Conservation (phyloP, 2,329 filamentous ascomycete genomes). For the Colletotrichum sp. region DNA sequence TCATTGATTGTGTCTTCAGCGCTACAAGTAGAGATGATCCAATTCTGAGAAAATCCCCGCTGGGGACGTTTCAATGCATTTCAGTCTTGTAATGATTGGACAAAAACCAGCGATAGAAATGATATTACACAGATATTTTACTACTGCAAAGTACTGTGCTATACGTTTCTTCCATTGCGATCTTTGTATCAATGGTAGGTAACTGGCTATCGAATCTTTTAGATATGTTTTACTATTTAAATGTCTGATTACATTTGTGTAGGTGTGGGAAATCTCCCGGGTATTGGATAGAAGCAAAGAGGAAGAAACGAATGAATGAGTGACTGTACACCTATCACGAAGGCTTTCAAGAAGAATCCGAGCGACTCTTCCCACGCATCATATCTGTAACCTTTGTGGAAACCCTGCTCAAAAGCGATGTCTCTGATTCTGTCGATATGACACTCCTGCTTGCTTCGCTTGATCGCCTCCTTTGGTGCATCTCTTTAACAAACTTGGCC, state of each 20-base stretch:
- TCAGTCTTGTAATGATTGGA: background rate
- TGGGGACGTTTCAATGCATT: background rate
- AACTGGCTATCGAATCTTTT: background rate
- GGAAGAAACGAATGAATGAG: background rate
- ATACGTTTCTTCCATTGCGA: background rate
- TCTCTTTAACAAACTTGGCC: slow-evolving; percentile 59
- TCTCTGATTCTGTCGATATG: slow-evolving; percentile 13
- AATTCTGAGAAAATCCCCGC: background rate
- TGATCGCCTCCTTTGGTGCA: slow-evolving; percentile 23
- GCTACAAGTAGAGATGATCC: background rate
- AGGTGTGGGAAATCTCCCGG: background rate
- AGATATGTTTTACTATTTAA: background rate
- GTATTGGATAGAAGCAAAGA: background rate
- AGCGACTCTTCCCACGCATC: background rate
- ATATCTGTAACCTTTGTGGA: slow-evolving; percentile 3
- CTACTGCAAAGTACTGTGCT: background rate
- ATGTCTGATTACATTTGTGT: background rate
- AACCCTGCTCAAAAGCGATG: slow-evolving; percentile 23
- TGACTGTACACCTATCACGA: background rate
- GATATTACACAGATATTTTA: background rate
- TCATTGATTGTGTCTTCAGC: background rate
- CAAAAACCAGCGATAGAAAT: background rate
- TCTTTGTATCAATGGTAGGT: background rate
- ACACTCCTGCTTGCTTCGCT: slow-evolving; percentile 25
- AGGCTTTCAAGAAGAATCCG: background rate